Base-by-base conservation (phyloP, 306 rosid genomes). In the Acmispon strigosus region DNA sequence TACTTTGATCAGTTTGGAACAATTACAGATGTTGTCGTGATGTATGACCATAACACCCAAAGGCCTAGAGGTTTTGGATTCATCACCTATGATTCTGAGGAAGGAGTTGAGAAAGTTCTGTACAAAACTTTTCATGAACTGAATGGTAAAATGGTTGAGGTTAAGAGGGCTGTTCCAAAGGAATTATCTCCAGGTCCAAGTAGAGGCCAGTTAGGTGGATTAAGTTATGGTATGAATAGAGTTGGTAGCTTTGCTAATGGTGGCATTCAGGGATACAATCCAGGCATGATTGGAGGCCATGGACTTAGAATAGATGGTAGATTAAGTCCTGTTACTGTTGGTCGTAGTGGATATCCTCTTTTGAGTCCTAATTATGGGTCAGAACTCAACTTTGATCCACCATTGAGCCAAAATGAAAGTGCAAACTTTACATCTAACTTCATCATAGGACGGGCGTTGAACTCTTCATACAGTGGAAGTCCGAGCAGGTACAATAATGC, bases 121-220 rank as follows among this genome's bases (percentile, higher is more conserved):
- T 75, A 77, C 63, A 84, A 84, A 61, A 80, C 83, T 44, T 84
- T 84, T 56, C 88, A 84, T 20, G 88, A 84, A 59, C 71, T 84
- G 43, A 78, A 81, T 49, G 83, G 88, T 61, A 84, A 84, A 72
- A 49, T 84, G 88, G 88, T 84, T 42, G 88, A 84, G 80, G 88
- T 84, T 61, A 84, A 84, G 81, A 78, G 88, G 69, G 88, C 88
- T 22, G 83, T 84, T 62, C 88, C 88, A 4, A 84, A 84, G 78
- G 88, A 84, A 66, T 55, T 59, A 74, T 80, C 85, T 41, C 81
- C 83, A 13, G 17, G 81, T 62, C 79, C 88, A 74, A 78, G 55
- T 36, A 78, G 88, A 79, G 83, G 81, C 47, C 88, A 84, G 59
- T 57, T 81, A 72, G 76, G 81, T 78, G 85, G 88, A 54, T 71